Evolutionary conservation across 2,329 filamentous ascomycete genomes (phyloP).

Genomic region (Fusarium sp.): DNA sequence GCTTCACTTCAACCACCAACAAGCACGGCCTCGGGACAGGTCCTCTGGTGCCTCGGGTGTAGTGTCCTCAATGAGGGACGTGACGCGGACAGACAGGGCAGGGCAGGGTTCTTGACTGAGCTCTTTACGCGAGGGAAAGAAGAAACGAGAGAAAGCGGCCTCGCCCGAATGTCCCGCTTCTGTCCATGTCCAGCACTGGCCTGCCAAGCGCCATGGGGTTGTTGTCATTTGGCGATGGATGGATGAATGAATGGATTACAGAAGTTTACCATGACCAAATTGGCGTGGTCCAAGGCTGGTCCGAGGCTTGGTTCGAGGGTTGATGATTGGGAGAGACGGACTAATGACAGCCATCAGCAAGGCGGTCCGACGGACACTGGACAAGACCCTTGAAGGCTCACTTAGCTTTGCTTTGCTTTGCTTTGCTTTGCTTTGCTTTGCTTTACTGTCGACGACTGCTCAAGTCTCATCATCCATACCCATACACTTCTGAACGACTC

Average conservation of each 20-base stretch:
- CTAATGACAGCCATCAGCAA: conserved; percentile 35
- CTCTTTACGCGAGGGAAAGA: neutral
- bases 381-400: conserved; percentile 39
- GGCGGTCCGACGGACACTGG: conserved; percentile 31
- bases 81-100: neutral
- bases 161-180: conserved; percentile 29
- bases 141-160: conserved; percentile 22
- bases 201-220: conserved; percentile 34
- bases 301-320: conserved; percentile 11
- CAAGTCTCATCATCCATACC: conserved; percentile 36
- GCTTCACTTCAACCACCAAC: conserved; percentile 2
- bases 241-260: conserved; percentile 25
- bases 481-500: conserved; percentile 42
- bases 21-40: neutral
- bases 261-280: conserved; percentile 40
- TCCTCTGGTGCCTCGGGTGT: neutral
- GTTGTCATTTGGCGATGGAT: conserved; percentile 31
- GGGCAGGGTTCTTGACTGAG: neutral
- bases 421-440: conserved; percentile 21
- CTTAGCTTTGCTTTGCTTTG: conserved; percentile 8
- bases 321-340: conserved; percentile 23
- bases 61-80: neutral
- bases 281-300: conserved; percentile 38
- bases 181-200: conserved; percentile 14
- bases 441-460: conserved; percentile 6